Percentiles rank a stretch among this genome's conserved stretches.
These are phyloP conservation scores for Draba incana DNA, from an alignment of 345 rosid genomes.

Conservation along the genomic window DNA sequence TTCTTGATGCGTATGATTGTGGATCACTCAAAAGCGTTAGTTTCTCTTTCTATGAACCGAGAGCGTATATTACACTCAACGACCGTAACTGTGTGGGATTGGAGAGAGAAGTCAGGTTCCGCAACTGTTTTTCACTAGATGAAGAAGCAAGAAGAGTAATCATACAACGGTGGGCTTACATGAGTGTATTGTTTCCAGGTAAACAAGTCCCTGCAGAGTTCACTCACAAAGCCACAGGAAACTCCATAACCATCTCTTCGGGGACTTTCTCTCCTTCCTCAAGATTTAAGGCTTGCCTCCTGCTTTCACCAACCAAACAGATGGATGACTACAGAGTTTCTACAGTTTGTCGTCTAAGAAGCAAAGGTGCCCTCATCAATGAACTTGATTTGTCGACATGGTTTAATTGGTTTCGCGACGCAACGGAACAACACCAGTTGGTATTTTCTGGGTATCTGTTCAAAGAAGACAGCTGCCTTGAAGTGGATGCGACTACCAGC, in stretches of 20 bases:
- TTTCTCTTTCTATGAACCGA: not conserved
- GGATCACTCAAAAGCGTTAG: not conserved
- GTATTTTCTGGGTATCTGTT: not conserved
- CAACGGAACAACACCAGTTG: not conserved
- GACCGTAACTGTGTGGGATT: not conserved
- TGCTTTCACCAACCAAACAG: not conserved
- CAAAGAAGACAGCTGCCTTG: no score
- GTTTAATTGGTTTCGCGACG: no score
- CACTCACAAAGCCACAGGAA: not conserved
- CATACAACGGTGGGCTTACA: not conserved
- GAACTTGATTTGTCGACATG: no score
- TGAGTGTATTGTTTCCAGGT: not conserved
- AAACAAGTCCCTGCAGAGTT: slow-evolving; percentile 3
- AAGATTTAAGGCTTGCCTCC: not conserved
- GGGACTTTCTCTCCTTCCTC: slow-evolving; percentile 11
- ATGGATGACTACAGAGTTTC: accelerated
- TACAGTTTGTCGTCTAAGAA: not conserved
- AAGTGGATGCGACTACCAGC: not conserved
- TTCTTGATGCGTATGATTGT: not conserved
- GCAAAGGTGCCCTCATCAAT: not conserved
- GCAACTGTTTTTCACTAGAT: not conserved
- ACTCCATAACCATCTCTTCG: not conserved
- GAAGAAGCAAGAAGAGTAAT: no score
- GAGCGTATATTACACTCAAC: not conserved
- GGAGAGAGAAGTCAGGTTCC: not conserved